Base-by-base conservation (phyloP, 2,329 filamentous ascomycete species). In the Fragosphaeria purpurea region DNA sequence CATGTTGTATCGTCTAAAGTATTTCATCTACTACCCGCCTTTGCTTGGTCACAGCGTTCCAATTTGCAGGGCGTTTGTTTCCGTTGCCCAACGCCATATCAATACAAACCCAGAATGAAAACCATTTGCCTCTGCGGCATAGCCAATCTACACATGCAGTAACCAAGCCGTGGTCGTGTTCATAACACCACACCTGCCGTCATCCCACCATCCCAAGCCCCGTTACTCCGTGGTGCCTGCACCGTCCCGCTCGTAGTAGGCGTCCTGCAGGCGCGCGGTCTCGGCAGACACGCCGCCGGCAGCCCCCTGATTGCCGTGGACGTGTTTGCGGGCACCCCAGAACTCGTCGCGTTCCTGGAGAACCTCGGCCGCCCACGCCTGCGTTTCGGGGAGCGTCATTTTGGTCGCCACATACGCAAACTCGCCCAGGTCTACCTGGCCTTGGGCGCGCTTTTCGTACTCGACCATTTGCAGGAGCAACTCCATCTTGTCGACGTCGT, bases 401-500 rank as follows among this genome's bases (percentile, higher is more conserved):
- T 79, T 80, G 44, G 71, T 75, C 7, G 86, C 79, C 3, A 96
- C 93, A 62, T 85, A 84, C 1, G 81, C 78, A 59, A 98, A 97
- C 70, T 98, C 93, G 48, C 85, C 80, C 47, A 98, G 70, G 65
- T 97, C 88, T 40, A 88, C 5, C n/a, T 43, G 37, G 33, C 80
- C 79, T 50, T 82, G 69, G 46, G 80, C 74, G 10, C 75, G 70
- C 60, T 85, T 83, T 77, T 98, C 93, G 63, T 98, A 98, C 67
- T 98, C 93, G 34, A 95, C 73, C 86, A 96, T 96, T 72, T 98
- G 93, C 62, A 95, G 71, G 54, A 98, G 70, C 57, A 98, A 72
- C 71, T 98, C 93, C 66, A 98, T 82, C 81, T 97, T 97, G 70
- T 98, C 93, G 53, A 98, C 80, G 65, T 98, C 93, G 65, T 98